phyloP scores from a whole-genome alignment of 768 basidiomycete species.

The Phallus indusiatus region DNA sequence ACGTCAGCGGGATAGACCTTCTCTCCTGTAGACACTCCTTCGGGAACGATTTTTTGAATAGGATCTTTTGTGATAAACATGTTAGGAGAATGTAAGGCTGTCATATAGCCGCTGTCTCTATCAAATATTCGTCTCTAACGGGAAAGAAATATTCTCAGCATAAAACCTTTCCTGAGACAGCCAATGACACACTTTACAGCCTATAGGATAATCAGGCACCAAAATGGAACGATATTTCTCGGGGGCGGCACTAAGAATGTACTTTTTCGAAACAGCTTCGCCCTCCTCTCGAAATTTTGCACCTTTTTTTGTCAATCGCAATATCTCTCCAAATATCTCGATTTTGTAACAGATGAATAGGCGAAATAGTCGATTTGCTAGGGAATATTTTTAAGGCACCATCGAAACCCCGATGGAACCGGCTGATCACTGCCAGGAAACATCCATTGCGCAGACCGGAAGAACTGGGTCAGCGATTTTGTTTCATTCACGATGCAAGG shows the following conservation, averaged over 20 bases:
- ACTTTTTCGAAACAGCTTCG: constrained; percentile 4
- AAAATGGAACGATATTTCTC: neutral
- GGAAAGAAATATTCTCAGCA: neutral
- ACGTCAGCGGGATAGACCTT: constrained; percentile 14
- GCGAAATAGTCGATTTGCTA: neutral
- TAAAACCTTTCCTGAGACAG: too few species aligned
- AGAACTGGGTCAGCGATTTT: constrained; percentile 13
- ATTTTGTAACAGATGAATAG: neutral
- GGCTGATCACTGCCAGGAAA: neutral
- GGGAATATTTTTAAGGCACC: constrained; percentile 8
- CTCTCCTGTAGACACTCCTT: constrained; percentile 11
- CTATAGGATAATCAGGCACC: constrained; percentile 6
- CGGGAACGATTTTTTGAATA: constrained; percentile 8
- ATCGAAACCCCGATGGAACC: neutral
- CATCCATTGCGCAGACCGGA: constrained; percentile 13
- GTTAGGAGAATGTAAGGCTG: constrained; percentile 10
- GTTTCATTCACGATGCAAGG: constrained; percentile 11
- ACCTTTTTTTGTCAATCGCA: neutral
- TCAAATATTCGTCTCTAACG: constrained; percentile 17
- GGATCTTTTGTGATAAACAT: constrained; percentile 12
- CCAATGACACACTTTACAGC: constrained; percentile 13
- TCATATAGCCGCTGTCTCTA: constrained; percentile 10
- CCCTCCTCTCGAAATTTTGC: neutral
- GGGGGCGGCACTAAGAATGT: neutral
- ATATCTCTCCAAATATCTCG: neutral